A percentile compares a stretch with the other conserved stretches of the same genome.
Evolutionary conservation across 2,329 filamentous ascomycete species (phyloP).

Genomic region (Orbilia oligospora): DNA sequence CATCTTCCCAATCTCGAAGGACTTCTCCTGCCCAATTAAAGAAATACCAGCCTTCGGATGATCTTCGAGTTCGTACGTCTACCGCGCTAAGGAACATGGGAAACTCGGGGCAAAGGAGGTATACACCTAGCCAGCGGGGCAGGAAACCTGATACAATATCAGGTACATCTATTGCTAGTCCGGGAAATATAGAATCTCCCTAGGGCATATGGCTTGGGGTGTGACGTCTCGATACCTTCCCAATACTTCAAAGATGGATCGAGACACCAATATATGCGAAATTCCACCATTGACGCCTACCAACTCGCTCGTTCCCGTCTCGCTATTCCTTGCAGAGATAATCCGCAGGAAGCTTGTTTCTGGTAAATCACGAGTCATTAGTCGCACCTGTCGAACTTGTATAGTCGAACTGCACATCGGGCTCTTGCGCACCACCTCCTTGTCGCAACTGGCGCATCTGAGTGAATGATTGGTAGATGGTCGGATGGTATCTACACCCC

Average conservation of each 20-base stretch:
- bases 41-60: constrained; percentile 29
- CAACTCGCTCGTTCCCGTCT: constrained; percentile 16
- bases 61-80: constrained; percentile 22
- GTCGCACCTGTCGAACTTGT: constrained; percentile 60
- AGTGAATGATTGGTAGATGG: constrained; percentile 41
- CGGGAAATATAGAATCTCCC: constrained; percentile 50
- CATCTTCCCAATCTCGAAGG: constrained; percentile 3
- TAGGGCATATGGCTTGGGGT: constrained; percentile 3
- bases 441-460: constrained; percentile 12
- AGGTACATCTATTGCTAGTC: constrained; percentile 41
- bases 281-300: constrained; percentile 31
- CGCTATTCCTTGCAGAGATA: constrained; percentile 28
- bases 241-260: constrained; percentile 48
- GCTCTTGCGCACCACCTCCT: constrained; percentile 45
- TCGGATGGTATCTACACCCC: constrained; percentile 41
- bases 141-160: constrained; percentile 33
- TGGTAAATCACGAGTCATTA: constrained; percentile 44
- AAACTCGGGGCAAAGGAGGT: constrained; percentile 25
- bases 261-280: constrained; percentile 56
- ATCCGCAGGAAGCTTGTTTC: constrained; percentile 29
- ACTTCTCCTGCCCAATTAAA: constrained; percentile 57
- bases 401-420: constrained; percentile 51
- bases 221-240: constrained; percentile 50
- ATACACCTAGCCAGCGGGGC: constrained; percentile 23
- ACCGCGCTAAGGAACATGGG: constrained; percentile 50